Conservation (phyloP, 2,329 filamentous ascomycete species). For the Davidsoniella eucalypti region DNA sequence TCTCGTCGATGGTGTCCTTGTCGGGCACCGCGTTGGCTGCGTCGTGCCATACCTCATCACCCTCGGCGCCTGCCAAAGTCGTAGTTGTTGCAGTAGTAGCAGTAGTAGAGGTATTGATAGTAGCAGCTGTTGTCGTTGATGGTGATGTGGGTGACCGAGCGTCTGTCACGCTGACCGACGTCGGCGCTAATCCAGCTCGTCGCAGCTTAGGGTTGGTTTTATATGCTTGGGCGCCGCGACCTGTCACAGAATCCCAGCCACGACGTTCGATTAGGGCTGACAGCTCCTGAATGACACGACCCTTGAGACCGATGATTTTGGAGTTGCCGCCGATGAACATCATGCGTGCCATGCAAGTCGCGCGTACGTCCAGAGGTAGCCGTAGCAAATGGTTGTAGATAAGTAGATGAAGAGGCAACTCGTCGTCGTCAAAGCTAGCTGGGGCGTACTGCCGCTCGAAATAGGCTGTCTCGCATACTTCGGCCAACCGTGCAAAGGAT, state of each 20-base stretch:
- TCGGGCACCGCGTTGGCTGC: conserved; percentile 31
- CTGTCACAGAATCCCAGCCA: conserved; percentile 65
- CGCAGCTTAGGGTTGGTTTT: conserved; percentile 28
- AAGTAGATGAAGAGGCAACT: conserved; percentile 60
- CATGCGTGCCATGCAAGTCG: conserved; percentile 75
- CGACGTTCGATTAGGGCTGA: conserved; percentile 44
- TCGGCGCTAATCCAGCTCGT: conserved; percentile 16
- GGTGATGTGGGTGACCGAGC: conserved; percentile 8
- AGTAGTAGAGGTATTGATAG: conserved; percentile 2
- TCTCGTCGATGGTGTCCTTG: conserved; percentile 40
- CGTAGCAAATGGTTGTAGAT: conserved; percentile 60
- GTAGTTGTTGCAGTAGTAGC: conserved; percentile 9
- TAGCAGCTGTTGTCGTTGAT: conserved; percentile 15
- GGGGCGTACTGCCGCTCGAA: conserved; percentile 40
- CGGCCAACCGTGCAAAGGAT: conserved; percentile 52
- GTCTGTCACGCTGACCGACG: conserved; percentile 4
- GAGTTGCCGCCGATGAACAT: conserved; percentile 73
- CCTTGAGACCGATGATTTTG: conserved; percentile 61
- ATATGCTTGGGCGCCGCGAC: conserved; percentile 45
- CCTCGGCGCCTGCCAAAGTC: conserved; percentile 18
- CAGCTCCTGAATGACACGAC: conserved; percentile 62
- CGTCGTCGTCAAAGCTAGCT: conserved; percentile 66
- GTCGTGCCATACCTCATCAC: conserved; percentile 22
- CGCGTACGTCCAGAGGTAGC: conserved; percentile 66
- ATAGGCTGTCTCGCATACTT: conserved; percentile 59